Evolutionary conservation across 441 rosid genomes (phyloP), one percentile per base, ranked within the genome.

Genomic region (Brassica balearica): DNA sequence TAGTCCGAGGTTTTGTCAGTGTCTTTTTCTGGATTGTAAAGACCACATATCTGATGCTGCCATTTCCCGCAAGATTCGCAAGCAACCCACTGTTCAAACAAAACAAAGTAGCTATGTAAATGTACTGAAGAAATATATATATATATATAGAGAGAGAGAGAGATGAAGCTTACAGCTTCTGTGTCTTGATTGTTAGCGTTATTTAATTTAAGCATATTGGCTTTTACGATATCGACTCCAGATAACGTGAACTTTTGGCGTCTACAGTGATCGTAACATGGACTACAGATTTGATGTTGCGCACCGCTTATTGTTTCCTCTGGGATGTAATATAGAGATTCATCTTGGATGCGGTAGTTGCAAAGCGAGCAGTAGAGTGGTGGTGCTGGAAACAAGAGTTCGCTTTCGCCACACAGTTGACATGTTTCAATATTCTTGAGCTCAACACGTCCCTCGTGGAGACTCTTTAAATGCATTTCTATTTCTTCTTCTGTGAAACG

Each of bases 31-130:
- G 34, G 68, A 77, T 93, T 93, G 75, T 81, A 91, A 20, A 93
- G 93, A 75, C 89, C 92, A 82, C 96, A 92, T 75, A 90, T 91
- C 79, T 87, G 90, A 80, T 92, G 97, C 73, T 91, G 94, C 97
- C 94, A 91, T 59, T 77, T 70, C 78, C 74, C 61, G 71, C 94
- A 92, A 80, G 82, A 82, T 71, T 83, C 89, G 78, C 97, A 93
- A 56, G 76, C 87, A 77, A 91, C 95, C 95, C 93, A 93, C 96
- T 89, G 87, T 75, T 80, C 55, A 65, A 84, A 72, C 11, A 81
- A 71, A 56, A 55, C 17, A 48, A n/a, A 17, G 1, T 48, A 14
- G 8, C 10, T 60, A 11, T 17, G 23, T 43, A 65, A 41, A 12
- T 41, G 32, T 8, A 22, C 43, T 67, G 25, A 41, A 48, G n/a